Conservation (phyloP, 1,139 yeast genomes). For the Zhuliangozyma parablackwelliae region DNA sequence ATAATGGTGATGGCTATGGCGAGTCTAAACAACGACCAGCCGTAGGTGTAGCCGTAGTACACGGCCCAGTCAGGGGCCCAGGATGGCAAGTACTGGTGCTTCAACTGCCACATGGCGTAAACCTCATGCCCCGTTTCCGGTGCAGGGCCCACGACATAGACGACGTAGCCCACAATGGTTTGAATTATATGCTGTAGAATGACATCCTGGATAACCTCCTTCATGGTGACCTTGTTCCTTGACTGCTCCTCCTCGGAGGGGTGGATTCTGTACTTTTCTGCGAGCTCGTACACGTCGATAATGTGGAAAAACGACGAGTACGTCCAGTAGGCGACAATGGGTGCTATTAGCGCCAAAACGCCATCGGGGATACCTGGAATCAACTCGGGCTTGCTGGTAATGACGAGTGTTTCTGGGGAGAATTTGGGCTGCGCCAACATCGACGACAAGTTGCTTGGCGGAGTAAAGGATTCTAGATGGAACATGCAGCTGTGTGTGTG, state of each 20-base stretch:
- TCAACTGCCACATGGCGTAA: conserved; percentile 61
- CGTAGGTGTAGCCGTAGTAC: conserved; percentile 54
- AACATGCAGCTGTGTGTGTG: too few relatives aligned
- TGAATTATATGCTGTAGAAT: conserved; percentile 80
- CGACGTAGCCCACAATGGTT: conserved; percentile 57
- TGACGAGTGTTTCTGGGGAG: conserved; percentile 5
- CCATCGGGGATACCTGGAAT: conserved; percentile 64
- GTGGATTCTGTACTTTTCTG: conserved; percentile 83
- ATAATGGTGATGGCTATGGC: conserved; percentile 64
- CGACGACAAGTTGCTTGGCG: conserved; percentile 11
- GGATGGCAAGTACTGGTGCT: conserved; percentile 33
- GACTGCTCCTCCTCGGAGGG: conserved; percentile 78
- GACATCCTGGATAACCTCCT: conserved; percentile 76
- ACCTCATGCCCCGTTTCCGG: conserved; percentile 74
- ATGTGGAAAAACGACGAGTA: conserved; percentile 71
- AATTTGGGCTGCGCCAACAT: conserved; percentile 11
- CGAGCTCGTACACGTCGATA: conserved; percentile 67
- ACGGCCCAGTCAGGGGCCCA: conserved; percentile 42
- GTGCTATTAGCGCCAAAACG: conserved; percentile 63
- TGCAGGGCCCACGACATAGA: conserved; percentile 55
- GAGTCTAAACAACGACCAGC: conserved; percentile 54
- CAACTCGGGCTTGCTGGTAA: conserved; percentile 9
- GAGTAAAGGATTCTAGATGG: conserved; percentile 1
- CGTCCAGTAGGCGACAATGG: conserved; percentile 80
- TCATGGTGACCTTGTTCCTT: conserved; percentile 69